Base-by-base conservation (phyloP, 225 moss, liverwort and hornwort genomes). In the Asterella californica region DNA sequence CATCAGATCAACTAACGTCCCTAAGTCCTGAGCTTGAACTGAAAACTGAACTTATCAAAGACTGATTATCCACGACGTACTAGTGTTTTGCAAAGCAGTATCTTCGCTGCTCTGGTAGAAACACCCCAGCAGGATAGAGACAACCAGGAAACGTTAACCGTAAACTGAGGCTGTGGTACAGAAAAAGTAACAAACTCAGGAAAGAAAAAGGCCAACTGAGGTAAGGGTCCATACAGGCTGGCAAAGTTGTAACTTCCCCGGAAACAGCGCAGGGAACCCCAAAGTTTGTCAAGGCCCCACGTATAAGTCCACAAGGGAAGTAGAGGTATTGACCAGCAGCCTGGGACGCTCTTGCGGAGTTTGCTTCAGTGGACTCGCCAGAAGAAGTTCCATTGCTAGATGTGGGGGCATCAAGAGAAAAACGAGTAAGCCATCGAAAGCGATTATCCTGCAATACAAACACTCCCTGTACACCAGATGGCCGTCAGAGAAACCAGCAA, bases 401-500 rank as follows among this genome's bases (percentile, higher is more conserved):
- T 47, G 91, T 87, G 33, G 85, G 81, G 47, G 85, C 85, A 81
- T 99, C 93, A 27, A 99, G 83, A 47, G 97, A 99, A 75, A 99
- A 89, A 70, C 91, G 90, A 79, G 90, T 92, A 49, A 94, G 94
- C 94, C 94, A 99, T 85, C 97, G 90, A 85, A 97, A 95, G 75
- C 89, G 92, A 82, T 90, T 93, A 88, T 95, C 95, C 88, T 95
- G 95, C 80, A 95, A 84, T 74, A 93, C 97, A 84, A 99, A 99
- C 77, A 99, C 95, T 78, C 97, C 95, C 93, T 92, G 82, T 61
- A 86, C 34, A 79, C 6, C 32, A 11, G 37, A 53, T 36, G 34
- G 27, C 74, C 4, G 64, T 36, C 19, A 72, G 76, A 36, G 70
- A 22, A 25, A 25, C 68, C 47, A 67, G 76, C 76, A 37, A 59